Evolutionary conservation across 345 rosid genomes (phyloP).

Genomic region (Camelina sativa): DNA sequence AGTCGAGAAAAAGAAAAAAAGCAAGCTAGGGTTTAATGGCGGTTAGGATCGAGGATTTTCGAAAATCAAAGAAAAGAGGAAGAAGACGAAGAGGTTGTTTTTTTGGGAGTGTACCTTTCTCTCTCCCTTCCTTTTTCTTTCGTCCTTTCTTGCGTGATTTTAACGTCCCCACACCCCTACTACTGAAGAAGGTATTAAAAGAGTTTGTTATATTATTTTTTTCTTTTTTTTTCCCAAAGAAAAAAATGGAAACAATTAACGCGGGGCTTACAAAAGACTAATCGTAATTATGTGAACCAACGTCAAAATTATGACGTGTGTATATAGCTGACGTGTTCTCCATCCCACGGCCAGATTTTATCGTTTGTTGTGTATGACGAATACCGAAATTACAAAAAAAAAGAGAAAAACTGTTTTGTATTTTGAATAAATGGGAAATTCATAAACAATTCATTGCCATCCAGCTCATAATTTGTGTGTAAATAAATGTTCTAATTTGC

Average conservation of each 20-base stretch:
- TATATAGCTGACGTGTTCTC: neutral
- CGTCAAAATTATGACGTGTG: neutral
- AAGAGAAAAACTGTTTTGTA: no score
- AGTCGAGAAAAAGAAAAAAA: neutral
- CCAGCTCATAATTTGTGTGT: no score
- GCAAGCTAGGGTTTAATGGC: constrained; percentile 32
- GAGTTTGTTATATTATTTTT: neutral
- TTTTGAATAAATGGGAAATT: no score
- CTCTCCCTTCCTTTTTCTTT: neutral
- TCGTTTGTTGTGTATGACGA: neutral
- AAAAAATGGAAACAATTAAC: neutral
- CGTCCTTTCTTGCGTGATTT: constrained; percentile 22
- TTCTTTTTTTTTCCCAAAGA: neutral
- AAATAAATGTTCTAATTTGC: no score
- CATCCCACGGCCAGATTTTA: constrained; percentile 23
- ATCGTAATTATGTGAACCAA: neutral
- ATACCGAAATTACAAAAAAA: neutral
- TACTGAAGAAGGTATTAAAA: neutral
- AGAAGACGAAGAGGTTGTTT: constrained; percentile 24
- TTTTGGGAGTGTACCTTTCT: constrained; percentile 26
- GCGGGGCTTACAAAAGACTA: constrained; percentile 6
- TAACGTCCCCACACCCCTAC: neutral
- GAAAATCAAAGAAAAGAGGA: neutral
- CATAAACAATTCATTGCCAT: no score
- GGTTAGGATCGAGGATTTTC: constrained; percentile 32